Percentiles rank a stretch among this genome's conserved stretches.
These are phyloP conservation scores for Leucogyrophana mollusca DNA, from an alignment of 768 basidiomycete species.

Conservation along the genomic window DNA sequence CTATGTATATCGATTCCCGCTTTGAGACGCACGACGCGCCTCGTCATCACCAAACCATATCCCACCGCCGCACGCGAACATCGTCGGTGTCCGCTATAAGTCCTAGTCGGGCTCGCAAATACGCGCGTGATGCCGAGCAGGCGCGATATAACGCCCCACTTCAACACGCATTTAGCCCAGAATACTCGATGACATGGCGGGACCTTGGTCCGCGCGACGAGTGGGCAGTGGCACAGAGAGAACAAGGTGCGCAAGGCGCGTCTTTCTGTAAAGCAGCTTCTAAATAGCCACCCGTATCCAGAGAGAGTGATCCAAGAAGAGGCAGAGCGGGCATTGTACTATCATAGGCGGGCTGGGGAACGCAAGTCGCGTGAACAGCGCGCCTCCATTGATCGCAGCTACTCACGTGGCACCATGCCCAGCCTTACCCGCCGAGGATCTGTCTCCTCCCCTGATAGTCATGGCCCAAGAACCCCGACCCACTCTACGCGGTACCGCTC, in stretches of 20 bases:
- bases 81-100: not conserved
- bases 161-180: slow-evolving; percentile 5
- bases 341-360: slow-evolving; percentile 1
- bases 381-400: not conserved
- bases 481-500: no score
- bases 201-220: not conserved
- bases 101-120: slow-evolving; percentile 1
- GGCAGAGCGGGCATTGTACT: not conserved
- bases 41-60: no score
- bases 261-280: not conserved
- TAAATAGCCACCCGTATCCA: slow-evolving; percentile 3
- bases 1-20: no score
- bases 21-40: no score
- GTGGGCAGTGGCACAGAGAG: not conserved
- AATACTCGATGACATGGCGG: not conserved
- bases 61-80: not conserved
- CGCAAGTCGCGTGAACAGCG: slow-evolving; percentile 2
- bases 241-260: slow-evolving; percentile 8
- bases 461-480: no score
- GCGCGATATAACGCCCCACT: not conserved
- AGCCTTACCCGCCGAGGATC: no score
- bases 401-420: no score
- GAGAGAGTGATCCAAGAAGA: slow-evolving; percentile 3
- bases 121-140: not conserved
- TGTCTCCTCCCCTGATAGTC: no score